Evolutionary conservation across 139 green algal genomes (phyloP), one percentile per base, ranked within the genome.

Genomic region (Trebouxia sp.): DNA sequence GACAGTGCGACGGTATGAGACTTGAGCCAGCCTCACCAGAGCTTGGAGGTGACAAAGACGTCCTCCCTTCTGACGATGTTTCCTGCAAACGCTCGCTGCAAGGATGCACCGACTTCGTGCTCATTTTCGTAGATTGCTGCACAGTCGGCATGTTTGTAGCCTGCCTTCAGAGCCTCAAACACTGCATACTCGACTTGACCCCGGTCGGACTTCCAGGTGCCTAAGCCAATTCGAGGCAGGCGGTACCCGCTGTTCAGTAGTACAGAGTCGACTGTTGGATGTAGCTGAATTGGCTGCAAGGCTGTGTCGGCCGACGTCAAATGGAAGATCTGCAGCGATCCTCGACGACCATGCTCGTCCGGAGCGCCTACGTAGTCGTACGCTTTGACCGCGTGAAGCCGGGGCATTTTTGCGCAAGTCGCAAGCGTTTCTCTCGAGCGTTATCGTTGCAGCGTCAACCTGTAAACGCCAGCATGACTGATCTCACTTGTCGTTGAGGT

Each of bases 111-210:
- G 32, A 90, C 86, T 48, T 90, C 86, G 55, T 89, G 84, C 45
- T 90, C 86, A 48, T 90, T 90, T 22, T 87, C 42, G 32, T 90
- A 89, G 20, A 89, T 85, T 17, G 76, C 51, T 38, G 86, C 86
- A 51, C 86, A 90, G 47, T 90, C 86, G 28, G 89, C 80, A 62
- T 90, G 86, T 12, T 84, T 55, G 67, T 90, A 89, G 1, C 86
- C 86, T 0, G 80, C 81, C 51, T 84, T 39, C 35, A 90, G 80
- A n/a, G 86, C 84, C 5, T 41, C 39, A 26, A 86, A 56, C 7
- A 90, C 86, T 1, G 86, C 86, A 1, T 39, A 6, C 30, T 62
- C 48, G 3, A 90, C 86, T 42, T 89, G 80, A n/a, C 86, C 86
- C 11, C 55, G 56, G 3, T 78, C 86, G 14, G 84, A 85, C 55